Base-by-base conservation (phyloP, 257 asterid species). In the Solanum paucissectum region DNA sequence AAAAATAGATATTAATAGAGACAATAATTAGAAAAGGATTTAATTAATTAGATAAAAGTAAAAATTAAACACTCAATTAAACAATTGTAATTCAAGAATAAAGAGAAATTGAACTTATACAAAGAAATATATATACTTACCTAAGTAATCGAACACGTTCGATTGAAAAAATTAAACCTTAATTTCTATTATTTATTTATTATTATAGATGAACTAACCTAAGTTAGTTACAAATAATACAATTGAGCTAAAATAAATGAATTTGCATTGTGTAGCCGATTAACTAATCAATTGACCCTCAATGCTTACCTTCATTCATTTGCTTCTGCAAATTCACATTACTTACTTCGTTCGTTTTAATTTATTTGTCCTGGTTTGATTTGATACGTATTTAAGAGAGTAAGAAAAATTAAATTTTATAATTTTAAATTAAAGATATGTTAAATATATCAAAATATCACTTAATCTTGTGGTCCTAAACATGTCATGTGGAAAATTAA, bases 361-460 rank as follows among this genome's bases (percentile, higher is more conserved):
- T 62, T 62, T 62, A 1, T 62, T 62, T 62, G 1, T 62, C 7
- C 1, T 23, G 1, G 4, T 8, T 23, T 23, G 1, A 23, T 62
- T 62, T 62, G 13, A 2, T 0, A 23, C 1, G 0, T 0, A 23
- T 62, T 23, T 4, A 23, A 62, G 7, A 62, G 6, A 23, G 1
- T 23, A 23, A 23, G 1, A 44, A 62, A 55, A 7, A 5, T 49
- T 0, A 1, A 52, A 16, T 6, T 1, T 1, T 52, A 18, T 52
- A 4, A 0, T 52, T n/a, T 52, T 52, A 6, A 52, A 52, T 52
- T 16, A 52, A 52, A 52, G 23, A 52, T 16, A 52, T 52, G 0
- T 52, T 52, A 18, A 52, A 18, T 18, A 2, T 52, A 18, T 0
- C n/a, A 52, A 18, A 18, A 52, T 52, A 1, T 52, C 9, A 18